Base-by-base conservation (phyloP, 2,329 filamentous ascomycete species). In the Pestalotiopsis sp. region DNA sequence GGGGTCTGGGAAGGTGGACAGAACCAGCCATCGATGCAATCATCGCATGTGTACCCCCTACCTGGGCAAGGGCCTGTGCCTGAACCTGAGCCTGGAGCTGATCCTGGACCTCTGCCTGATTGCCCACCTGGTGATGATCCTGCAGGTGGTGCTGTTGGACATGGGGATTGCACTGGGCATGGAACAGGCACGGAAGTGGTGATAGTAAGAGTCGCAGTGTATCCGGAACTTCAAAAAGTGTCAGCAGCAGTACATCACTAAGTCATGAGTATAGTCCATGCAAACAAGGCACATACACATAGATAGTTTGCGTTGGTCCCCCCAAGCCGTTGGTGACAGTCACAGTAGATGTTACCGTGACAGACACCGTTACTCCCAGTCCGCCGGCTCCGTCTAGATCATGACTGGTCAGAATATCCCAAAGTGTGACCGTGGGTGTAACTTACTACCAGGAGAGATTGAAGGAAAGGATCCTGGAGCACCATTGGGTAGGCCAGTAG, bases 11-110 rank as follows among this genome's bases (percentile, higher is more conserved):
- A 66, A 17, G 78, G 76, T 9, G 79, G 79, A 39, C 78, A 81
- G 67, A 80, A 80, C 78, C 77, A 79, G 24, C 77, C 78, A 40
- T 77, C 75, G 17, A 74, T 70, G 56, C 78, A 81, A 10, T 78
- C 77, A 40, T 77, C 68, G 64, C 78, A 80, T n/a, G 76, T 77
- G 64, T 79, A 81, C 6, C 78, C 77, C 59, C 72, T 64, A 20
- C 75, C 76, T 20, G 78, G 78, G 60, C 78, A 80, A n/a, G 79
- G 78, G 2, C 77, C 77, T 24, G 67, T 68, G 14, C 70, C 68
- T 48, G 48, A 70, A 14, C 70, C 65, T 35, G 48, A 70, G 17
- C 70, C 65, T 30, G 69, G 52, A 38, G 67, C 10, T 35, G 40
- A 55, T 17, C 61, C 56, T n/a, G 63, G 30, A 3, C 77, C 77